Conservation (phyloP, 768 basidiomycete genomes). For the Phanerodontia chrysosporium region DNA sequence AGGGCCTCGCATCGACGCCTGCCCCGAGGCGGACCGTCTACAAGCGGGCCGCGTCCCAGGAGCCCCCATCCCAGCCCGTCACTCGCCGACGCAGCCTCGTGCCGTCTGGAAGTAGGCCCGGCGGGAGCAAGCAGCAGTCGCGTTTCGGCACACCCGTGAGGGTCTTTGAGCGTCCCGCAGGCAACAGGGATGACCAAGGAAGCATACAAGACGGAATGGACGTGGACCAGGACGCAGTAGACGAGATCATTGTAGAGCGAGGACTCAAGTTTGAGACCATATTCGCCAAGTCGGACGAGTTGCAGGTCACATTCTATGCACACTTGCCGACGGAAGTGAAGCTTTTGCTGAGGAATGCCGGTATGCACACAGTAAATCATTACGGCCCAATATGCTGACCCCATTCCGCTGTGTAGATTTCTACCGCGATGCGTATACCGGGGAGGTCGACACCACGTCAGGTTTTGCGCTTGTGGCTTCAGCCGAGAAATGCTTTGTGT, state of each 20-base stretch:
- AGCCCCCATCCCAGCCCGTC: conserved; percentile 22
- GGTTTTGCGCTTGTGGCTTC: conserved; percentile 75
- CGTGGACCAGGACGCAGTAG: conserved; percentile 49
- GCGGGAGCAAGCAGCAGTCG: conserved; percentile 31
- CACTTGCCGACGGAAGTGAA: conserved; percentile 70
- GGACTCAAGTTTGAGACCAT: conserved; percentile 30
- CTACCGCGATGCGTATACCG: conserved; percentile 60
- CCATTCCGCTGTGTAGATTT: conserved; percentile 45
- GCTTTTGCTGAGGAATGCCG: conserved; percentile 64
- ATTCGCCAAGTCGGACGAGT: conserved; percentile 73
- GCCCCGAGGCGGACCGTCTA: conserved; percentile 44
- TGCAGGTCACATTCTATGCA: conserved; percentile 64
- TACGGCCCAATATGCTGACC: neutral
- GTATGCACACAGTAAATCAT: conserved; percentile 32
- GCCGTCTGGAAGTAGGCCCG: conserved; percentile 19
- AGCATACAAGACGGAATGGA: conserved; percentile 50
- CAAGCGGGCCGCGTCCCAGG: conserved; percentile 21
- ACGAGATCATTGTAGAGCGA: conserved; percentile 30
- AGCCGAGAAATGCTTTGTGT: conserved; percentile 72
- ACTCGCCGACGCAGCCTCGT: conserved; percentile 12
- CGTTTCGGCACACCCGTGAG: conserved; percentile 40
- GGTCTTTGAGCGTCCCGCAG: conserved; percentile 22
- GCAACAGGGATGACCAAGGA: conserved; percentile 31
- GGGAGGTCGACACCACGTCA: conserved; percentile 65
- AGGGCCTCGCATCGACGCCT: conserved; percentile 59